Conservation (phyloP, 208 protist genomes). For the Tetramitus jugosus region DNA sequence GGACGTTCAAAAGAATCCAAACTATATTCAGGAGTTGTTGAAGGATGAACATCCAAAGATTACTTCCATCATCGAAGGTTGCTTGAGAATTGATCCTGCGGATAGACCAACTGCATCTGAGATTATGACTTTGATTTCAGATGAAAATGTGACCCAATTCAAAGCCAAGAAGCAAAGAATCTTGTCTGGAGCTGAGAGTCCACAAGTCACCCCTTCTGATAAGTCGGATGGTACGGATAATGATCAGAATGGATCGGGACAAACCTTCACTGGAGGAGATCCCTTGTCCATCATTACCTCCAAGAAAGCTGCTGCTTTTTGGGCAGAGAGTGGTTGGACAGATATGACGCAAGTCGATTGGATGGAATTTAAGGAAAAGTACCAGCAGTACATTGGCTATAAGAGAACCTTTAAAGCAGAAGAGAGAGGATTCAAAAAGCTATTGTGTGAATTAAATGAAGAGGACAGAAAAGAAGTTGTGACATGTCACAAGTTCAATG, state of each 20-base stretch:
- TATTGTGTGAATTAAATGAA: background rate
- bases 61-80: background rate
- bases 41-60: background rate
- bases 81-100: background rate
- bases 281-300: background rate
- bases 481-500: background rate
- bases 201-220: background rate
- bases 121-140: background rate
- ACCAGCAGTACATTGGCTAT: background rate
- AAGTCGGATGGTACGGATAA: background rate
- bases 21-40: background rate
- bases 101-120: slow-evolving; percentile 7
- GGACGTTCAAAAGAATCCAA: slow-evolving; percentile 1
- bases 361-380: background rate
- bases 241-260: background rate
- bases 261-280: background rate
- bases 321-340: background rate
- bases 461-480: background rate
- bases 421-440: slow-evolving; percentile 15
- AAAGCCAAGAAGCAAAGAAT: background rate
- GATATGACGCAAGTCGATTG: background rate
- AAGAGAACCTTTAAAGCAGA: background rate
- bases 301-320: background rate
- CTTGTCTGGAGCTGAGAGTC: background rate
- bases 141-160: background rate